Evolutionary conservation across 176 grass and related monocot genomes (phyloP).

Genomic region (Triticum timopheevii): DNA sequence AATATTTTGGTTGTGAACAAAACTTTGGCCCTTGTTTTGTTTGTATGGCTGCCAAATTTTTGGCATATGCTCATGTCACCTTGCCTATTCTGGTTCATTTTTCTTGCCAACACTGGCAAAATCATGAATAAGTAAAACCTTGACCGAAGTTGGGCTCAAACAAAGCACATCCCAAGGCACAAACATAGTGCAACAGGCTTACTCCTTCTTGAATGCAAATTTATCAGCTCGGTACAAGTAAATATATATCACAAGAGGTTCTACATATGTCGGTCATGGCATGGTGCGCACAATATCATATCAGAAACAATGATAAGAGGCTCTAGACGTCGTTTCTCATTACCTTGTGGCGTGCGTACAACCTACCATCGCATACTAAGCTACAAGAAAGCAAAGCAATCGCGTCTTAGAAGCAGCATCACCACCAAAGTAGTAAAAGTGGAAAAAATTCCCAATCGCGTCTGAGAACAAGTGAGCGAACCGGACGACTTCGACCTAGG

Average conservation of each 20-base stretch:
- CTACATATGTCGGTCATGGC: neutral
- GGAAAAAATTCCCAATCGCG: neutral
- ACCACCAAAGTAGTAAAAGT: neutral
- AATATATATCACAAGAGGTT: neutral
- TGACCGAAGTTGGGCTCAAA: neutral
- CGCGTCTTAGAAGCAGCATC: neutral
- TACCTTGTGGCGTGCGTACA: neutral
- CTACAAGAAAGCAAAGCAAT: neutral
- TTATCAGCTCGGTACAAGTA: neutral
- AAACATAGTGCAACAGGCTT: neutral
- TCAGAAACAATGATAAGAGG: neutral
- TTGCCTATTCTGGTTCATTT: neutral
- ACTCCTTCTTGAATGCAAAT: neutral
- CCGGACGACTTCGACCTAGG: slow-evolving; percentile 22
- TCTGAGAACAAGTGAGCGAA: neutral
- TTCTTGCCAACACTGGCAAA: neutral
- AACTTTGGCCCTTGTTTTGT: neutral
- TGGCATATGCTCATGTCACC: neutral
- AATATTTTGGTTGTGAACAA: neutral
- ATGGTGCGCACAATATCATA: neutral
- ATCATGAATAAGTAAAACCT: neutral
- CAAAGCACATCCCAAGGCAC: neutral
- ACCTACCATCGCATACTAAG: neutral
- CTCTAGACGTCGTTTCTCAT: neutral
- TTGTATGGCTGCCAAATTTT: neutral